Evolutionary conservation across 495 filamentous ascomycete species (phyloP), one percentile per base, ranked within the genome.

Genomic region (Lepidopterella palustris): DNA sequence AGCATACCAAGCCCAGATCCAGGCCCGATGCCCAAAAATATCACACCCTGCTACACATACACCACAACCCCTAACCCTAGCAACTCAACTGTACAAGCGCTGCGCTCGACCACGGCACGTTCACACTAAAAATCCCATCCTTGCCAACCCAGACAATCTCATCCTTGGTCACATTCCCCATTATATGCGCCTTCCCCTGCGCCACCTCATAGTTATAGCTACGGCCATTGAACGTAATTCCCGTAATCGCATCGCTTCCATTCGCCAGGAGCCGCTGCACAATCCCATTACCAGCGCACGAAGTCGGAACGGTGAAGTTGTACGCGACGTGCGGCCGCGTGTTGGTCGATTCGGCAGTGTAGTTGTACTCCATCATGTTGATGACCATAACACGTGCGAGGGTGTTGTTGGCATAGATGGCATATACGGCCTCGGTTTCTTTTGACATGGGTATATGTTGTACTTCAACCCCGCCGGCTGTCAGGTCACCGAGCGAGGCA

Each of bases 131-230:
- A 28, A 31, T 58, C 9, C 81, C 82, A 60, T 70, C 67, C 35
- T 61, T 64, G n/a, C 64, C 64, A 0, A 83, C 77, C 42, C 26
- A 32, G 5, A 71, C 72, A 51, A 53, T 76, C 76, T 87, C 84
- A 4, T 78, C 80, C 11, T 65, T 70, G 15, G 84, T 85, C 25
- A 83, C 78, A 68, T 87, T 86, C 0, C 47, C 57, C 72, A 87
- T 55, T 45, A 77, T 71, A 49, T 82, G 79, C 11, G 84, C 81
- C 71, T 68, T 70, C 0, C 85, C 85, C 13, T 71, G 55, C 2
- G 78, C 72, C 54, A 85, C 63, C 68, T 86, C 82, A 52, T 80
- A 82, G 59, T 87, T 82, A 61, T 86, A 89, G 45, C 79, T 84
- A 71, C 71, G 79, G 0, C 84, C 84, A 67, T 86, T 80, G 72